These are phyloP conservation scores for Pichia cactophila DNA, from an alignment of 1,139 yeast genomes.

Conservation along the genomic window DNA sequence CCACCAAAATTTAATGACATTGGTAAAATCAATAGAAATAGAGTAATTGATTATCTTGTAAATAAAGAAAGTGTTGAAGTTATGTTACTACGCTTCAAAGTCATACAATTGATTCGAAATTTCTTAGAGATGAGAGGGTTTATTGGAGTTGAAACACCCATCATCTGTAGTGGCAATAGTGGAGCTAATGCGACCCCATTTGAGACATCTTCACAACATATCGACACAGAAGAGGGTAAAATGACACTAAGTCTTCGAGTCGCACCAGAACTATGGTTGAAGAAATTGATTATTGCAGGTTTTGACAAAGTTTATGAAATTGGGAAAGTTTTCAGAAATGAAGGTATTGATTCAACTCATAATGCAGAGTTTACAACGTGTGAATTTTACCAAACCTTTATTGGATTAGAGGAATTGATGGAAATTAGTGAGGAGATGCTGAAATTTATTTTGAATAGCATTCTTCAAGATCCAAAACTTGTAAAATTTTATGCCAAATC, in stretches of 20 bases:
- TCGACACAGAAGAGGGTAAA: conserved; percentile 29
- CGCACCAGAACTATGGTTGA: conserved; percentile 94
- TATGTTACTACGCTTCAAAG: conserved; percentile 45
- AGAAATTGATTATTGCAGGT: conserved; percentile 73
- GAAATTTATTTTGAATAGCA: conserved; percentile 28
- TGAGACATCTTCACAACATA: conserved; percentile 44
- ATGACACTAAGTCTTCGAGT: conserved; percentile 58
- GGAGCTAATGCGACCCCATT: conserved; percentile 93
- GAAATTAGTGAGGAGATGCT: conserved; percentile 54
- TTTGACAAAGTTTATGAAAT: conserved; percentile 82
- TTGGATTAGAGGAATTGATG: conserved; percentile 63
- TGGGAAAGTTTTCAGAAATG: conserved; percentile 82
- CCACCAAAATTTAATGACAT: conserved; percentile 56
- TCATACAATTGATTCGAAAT: conserved; percentile 47
- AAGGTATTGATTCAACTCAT: conserved; percentile 87
- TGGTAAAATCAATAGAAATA: conserved; percentile 53
- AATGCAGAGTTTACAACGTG: conserved; percentile 94
- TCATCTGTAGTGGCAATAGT: conserved; percentile 60
- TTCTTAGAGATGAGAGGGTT: conserved; percentile 54
- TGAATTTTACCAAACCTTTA: conserved; percentile 83
- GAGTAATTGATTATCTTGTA: conserved; percentile 70
- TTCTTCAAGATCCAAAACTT: conserved; percentile 15
- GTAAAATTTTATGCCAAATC: conserved; percentile 25
- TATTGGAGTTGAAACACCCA: conserved; percentile 83
- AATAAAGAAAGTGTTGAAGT: conserved; percentile 42